Percentiles rank a stretch among this genome's conserved stretches.
phyloP scores from a whole-genome alignment of 768 basidiomycete genomes.

The Russula foetens region DNA sequence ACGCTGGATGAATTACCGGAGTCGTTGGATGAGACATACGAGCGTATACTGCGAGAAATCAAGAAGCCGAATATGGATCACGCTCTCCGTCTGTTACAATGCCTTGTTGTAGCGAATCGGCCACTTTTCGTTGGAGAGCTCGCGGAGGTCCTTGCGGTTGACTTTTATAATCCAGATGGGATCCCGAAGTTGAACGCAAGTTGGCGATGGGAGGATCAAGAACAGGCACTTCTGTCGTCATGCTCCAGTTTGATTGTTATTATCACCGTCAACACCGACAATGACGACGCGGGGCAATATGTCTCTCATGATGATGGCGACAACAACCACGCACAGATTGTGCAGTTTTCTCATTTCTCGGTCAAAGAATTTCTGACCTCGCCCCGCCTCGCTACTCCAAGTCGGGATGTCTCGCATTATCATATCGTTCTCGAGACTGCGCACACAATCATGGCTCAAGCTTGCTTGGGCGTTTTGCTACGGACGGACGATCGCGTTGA shows the following conservation, averaged over 20 bases:
- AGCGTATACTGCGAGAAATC: too few species aligned
- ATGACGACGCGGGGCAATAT: too few species aligned
- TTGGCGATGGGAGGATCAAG: not conserved
- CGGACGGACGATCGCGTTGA: not conserved
- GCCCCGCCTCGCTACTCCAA: not conserved
- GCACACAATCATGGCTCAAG: not conserved
- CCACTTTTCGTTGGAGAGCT: not conserved
- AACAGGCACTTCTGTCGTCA: not conserved
- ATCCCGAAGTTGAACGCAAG: not conserved
- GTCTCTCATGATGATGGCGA: too few species aligned
- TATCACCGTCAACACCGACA: too few species aligned
- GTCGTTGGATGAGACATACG: too few species aligned
- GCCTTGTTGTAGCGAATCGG: too few species aligned
- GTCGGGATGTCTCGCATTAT: not conserved
- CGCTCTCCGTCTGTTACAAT: too few species aligned
- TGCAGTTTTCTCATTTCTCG: not conserved
- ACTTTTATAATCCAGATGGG: not conserved
- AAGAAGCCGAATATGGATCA: too few species aligned
- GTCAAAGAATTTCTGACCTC: not conserved
- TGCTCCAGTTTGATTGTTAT: not conserved
- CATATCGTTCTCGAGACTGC: not conserved
- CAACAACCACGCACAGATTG: too few species aligned
- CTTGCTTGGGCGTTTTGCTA: not conserved
- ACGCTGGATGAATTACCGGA: too few species aligned
- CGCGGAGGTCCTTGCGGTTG: not conserved